Percentiles rank a stretch among this genome's conserved stretches.
These are phyloP conservation scores for Porodaedalea pini DNA, from an alignment of 1,284 basidiomycete genomes.

Conservation along the genomic window DNA sequence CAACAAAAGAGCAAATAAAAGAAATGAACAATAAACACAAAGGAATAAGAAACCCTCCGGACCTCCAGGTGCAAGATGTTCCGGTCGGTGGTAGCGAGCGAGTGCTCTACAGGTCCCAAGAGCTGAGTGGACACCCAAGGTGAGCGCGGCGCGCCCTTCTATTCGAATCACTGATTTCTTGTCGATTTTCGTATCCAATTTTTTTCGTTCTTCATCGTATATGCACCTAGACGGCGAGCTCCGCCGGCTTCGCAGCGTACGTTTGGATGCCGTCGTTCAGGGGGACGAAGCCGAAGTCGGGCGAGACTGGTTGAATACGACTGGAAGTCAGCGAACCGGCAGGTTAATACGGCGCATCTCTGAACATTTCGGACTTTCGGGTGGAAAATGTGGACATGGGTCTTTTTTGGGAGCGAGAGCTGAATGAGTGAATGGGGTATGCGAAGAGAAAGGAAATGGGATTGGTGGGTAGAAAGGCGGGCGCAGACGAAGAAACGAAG, in stretches of 20 bases:
- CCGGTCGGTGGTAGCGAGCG: background rate
- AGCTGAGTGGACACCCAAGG: background rate
- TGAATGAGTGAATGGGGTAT: slow-evolving; percentile 4
- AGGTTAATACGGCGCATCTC: slow-evolving; percentile 22
- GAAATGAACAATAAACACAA: too few relatives aligned
- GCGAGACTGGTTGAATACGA: slow-evolving; percentile 57
- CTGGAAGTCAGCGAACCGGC: slow-evolving; percentile 44
- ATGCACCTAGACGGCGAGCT: slow-evolving; percentile 32
- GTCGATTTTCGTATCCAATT: background rate
- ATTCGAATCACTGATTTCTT: background rate
- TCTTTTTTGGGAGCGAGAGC: slow-evolving; percentile 14
- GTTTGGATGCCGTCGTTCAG: slow-evolving; percentile 70
- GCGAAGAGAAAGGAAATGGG: slow-evolving; percentile 22
- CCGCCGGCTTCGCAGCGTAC: slow-evolving; percentile 58
- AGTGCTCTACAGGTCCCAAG: background rate
- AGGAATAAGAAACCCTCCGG: too few relatives aligned
- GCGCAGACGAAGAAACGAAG: slow-evolving; percentile 17
- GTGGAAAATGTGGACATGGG: background rate
- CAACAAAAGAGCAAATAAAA: too few relatives aligned
- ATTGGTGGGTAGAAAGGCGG: slow-evolving; percentile 23
- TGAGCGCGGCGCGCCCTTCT: background rate
- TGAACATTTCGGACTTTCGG: slow-evolving; percentile 4
- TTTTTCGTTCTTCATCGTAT: background rate
- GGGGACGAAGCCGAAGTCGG: slow-evolving; percentile 75
- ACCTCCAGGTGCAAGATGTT: too few relatives aligned